phyloP scores from a whole-genome alignment of 495 filamentous ascomycete species.

The Neurospora sp. region DNA sequence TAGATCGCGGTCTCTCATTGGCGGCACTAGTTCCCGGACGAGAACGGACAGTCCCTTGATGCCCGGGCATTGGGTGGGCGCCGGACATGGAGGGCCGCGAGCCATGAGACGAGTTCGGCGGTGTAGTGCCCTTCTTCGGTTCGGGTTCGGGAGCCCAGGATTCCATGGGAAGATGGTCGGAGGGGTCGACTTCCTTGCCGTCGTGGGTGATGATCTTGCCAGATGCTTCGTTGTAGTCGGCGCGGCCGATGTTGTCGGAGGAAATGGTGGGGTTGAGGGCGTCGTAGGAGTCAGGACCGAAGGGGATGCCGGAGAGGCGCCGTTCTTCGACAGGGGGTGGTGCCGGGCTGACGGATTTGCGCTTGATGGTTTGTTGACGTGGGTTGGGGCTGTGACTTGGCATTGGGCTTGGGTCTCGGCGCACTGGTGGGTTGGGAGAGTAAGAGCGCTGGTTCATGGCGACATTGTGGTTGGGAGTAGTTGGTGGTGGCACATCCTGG shows the following conservation, averaged over 20 bases:
- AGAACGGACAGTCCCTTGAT: neutral
- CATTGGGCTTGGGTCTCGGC: slow-evolving; percentile 16
- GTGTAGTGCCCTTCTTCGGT: slow-evolving; percentile 45
- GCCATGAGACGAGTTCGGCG: slow-evolving; percentile 36
- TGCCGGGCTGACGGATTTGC: slow-evolving; percentile 70
- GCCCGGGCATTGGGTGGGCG: slow-evolving; percentile 32
- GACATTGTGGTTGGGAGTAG: slow-evolving; percentile 21
- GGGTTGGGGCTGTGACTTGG: slow-evolving; percentile 21
- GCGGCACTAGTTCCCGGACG: neutral
- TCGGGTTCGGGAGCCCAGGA: slow-evolving; percentile 94
- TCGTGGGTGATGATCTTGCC: slow-evolving; percentile 70
- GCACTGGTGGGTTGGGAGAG: slow-evolving; percentile 43
- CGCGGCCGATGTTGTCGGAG: slow-evolving; percentile 18
- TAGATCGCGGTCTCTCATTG: slow-evolving; percentile 11
- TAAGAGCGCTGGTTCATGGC: slow-evolving; percentile 37
- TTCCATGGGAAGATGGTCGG: slow-evolving; percentile 82
- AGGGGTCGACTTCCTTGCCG: slow-evolving; percentile 82
- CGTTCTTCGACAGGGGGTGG: slow-evolving; percentile 47
- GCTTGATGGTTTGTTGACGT: slow-evolving; percentile 42
- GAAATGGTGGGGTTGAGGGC: slow-evolving; percentile 52
- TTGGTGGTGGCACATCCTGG: slow-evolving; percentile 24
- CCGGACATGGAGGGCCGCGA: slow-evolving; percentile 32
- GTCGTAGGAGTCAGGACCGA: slow-evolving; percentile 83
- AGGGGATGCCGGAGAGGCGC: slow-evolving; percentile 57
- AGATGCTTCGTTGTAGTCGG: slow-evolving; percentile 33